These are phyloP conservation scores for Porcisia deanei DNA, from an alignment of 208 protist genomes.

Conservation along the genomic window DNA sequence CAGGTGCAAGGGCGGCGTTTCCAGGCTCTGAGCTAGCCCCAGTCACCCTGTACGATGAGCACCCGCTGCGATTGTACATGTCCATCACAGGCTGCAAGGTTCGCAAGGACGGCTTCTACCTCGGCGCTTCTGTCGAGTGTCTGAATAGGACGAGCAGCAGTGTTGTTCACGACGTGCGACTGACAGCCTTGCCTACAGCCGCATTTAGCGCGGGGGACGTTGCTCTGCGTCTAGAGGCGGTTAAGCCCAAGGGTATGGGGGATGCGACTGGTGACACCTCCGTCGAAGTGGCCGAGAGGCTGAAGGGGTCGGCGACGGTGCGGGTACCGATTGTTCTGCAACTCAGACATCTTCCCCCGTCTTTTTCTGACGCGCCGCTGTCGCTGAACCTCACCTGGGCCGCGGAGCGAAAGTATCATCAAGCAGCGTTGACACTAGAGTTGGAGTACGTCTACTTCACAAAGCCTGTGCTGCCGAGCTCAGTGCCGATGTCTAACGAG, in stretches of 20 bases:
- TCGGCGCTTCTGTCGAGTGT: slow-evolving; percentile 39
- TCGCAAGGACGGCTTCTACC: slow-evolving; percentile 40
- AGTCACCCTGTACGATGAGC: slow-evolving; percentile 43
- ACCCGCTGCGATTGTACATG: slow-evolving; percentile 34
- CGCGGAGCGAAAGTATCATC: slow-evolving; percentile 37
- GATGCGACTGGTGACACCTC: slow-evolving; percentile 2
- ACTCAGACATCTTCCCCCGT: slow-evolving; percentile 34
- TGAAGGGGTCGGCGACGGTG: slow-evolving; percentile 41
- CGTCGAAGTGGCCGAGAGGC: slow-evolving; percentile 33
- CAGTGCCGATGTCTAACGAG: slow-evolving; percentile 29
- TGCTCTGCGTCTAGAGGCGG: slow-evolving; percentile 7
- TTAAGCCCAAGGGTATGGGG: not conserved
- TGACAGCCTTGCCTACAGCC: slow-evolving; percentile 18
- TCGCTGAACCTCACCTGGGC: slow-evolving; percentile 42
- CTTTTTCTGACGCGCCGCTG: slow-evolving; percentile 31
- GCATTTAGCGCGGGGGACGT: slow-evolving; percentile 18
- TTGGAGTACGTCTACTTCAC: slow-evolving; percentile 68
- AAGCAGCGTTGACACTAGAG: slow-evolving; percentile 20
- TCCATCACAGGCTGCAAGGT: slow-evolving; percentile 49
- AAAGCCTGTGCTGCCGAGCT: slow-evolving; percentile 26
- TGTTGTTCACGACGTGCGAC: slow-evolving; percentile 15
- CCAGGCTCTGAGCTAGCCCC: slow-evolving; percentile 23
- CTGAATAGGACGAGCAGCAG: slow-evolving; percentile 45
- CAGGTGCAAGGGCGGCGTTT: slow-evolving; percentile 8
- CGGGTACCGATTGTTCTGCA: slow-evolving; percentile 27